phyloP scores from a whole-genome alignment of 2,329 filamentous ascomycete species.

The Aspergillus sp. region DNA sequence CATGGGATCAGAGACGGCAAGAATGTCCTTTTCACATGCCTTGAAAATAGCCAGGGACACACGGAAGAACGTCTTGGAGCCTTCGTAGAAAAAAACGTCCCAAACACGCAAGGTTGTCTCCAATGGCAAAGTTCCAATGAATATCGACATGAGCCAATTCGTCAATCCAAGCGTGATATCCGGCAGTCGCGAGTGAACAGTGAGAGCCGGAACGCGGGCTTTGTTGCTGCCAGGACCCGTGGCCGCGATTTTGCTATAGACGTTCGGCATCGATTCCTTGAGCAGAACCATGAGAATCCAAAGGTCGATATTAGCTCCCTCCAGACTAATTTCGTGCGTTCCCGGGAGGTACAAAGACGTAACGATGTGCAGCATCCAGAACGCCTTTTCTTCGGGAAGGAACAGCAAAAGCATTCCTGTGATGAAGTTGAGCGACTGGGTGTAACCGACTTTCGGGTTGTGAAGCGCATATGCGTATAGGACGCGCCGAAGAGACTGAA shows the following conservation, averaged over 20 bases:
- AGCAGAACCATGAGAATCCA: conserved; percentile 86
- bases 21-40: conserved; percentile 72
- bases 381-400: conserved; percentile 83
- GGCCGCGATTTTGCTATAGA: conserved; percentile 83
- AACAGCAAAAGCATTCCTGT: conserved; percentile 85
- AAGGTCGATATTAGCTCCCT: conserved; percentile 88
- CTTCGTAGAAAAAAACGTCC: conserved; percentile 95
- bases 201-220: conserved; percentile 37
- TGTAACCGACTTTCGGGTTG: conserved; percentile 88
- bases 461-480: conserved; percentile 85
- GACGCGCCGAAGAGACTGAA: conserved; percentile 74
- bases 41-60: conserved; percentile 90
- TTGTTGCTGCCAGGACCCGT: conserved; percentile 45
- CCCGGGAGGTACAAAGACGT: conserved; percentile 82
- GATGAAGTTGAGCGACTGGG: conserved; percentile 91
- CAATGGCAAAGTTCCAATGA: conserved; percentile 85
- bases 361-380: conserved; percentile 89
- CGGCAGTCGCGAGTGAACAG: conserved; percentile 55
- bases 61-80: conserved; percentile 86
- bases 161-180: conserved; percentile 90
- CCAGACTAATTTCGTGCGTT: conserved; percentile 83
- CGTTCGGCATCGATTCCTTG: conserved; percentile 69
- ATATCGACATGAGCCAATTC: conserved; percentile 97
- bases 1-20: conserved; percentile 74
- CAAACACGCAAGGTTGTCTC: conserved; percentile 88